These are phyloP conservation scores for Parathielavia appendiculata DNA, from an alignment of 495 filamentous ascomycete genomes.

Conservation along the genomic window DNA sequence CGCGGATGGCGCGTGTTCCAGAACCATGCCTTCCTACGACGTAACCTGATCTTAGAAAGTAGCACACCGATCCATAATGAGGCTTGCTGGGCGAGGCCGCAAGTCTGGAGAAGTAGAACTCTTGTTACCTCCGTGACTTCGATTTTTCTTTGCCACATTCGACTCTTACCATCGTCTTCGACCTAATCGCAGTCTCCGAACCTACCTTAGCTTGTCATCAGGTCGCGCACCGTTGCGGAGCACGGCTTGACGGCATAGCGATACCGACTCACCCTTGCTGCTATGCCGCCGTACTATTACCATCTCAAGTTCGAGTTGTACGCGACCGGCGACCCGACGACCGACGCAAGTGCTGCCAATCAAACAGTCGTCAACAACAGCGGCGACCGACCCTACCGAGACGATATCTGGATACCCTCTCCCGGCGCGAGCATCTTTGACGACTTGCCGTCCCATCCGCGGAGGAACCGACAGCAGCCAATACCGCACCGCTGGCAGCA, in stretches of 20 bases:
- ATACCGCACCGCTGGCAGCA: constrained; percentile 2
- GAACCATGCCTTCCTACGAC: neutral
- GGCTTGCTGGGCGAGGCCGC: neutral
- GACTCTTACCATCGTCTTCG: neutral
- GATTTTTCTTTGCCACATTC: constrained; percentile 2
- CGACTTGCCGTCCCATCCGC: constrained; percentile 41
- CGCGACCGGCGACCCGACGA: constrained; percentile 42
- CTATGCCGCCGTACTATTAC: constrained; percentile 82
- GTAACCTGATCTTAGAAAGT: neutral
- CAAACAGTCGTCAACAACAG: neutral
- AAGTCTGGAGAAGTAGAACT: constrained; percentile 14
- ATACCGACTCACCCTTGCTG: neutral
- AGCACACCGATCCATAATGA: constrained; percentile 1
- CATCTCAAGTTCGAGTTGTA: constrained; percentile 86
- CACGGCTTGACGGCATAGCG: neutral
- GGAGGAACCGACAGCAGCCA: constrained; percentile 2
- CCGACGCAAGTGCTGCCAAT: neutral
- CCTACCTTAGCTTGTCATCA: neutral
- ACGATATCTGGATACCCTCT: constrained; percentile 38
- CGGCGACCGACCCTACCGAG: neutral
- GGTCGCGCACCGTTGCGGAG: neutral
- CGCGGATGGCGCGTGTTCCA: neutral
- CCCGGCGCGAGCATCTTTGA: constrained; percentile 41
- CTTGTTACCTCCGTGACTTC: constrained; percentile 18
- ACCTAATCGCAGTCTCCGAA: neutral